Conservation (phyloP, 1,284 basidiomycete species). For the Takashimella tepidaria region DNA sequence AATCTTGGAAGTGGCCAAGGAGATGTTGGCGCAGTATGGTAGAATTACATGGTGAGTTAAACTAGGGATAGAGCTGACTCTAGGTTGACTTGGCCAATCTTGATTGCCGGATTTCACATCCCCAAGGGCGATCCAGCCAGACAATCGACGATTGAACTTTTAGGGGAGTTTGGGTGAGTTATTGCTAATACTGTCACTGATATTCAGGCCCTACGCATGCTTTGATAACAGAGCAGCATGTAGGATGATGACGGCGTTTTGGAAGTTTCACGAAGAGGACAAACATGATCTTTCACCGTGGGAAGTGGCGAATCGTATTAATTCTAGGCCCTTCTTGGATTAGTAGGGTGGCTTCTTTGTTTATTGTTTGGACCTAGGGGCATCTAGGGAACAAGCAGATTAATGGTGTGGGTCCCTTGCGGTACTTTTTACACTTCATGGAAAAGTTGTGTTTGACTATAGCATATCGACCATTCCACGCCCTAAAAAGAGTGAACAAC, state of each 20-base stretch:
- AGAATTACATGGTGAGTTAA: slow-evolving; percentile 35
- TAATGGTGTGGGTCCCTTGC: too few species aligned
- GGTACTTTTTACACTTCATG: too few species aligned
- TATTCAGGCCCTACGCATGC: slow-evolving; percentile 35
- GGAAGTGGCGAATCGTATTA: slow-evolving; percentile 20
- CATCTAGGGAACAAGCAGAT: too few species aligned
- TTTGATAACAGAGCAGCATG: slow-evolving; percentile 38
- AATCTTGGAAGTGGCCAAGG: slow-evolving; percentile 41
- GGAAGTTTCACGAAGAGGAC: slow-evolving; percentile 22
- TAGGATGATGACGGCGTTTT: slow-evolving; percentile 29
- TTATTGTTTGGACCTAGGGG: too few species aligned
- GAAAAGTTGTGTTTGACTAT: too few species aligned
- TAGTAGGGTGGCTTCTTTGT: too few species aligned
- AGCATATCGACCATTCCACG: too few species aligned
- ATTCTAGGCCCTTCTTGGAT: slow-evolving; percentile 21
- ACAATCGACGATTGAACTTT: slow-evolving; percentile 29
- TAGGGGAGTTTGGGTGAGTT: slow-evolving; percentile 40
- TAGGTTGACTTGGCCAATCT: slow-evolving; percentile 43
- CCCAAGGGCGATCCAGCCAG: slow-evolving; percentile 31
- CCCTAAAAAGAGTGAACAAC: too few species aligned
- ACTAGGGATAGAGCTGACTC: not conserved
- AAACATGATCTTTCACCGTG: slow-evolving; percentile 20
- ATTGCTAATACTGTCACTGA: not conserved
- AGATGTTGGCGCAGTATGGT: slow-evolving; percentile 36
- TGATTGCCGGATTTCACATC: slow-evolving; percentile 42